Conservation (phyloP, 805 yeast genomes). For the Ogataea corticis region DNA sequence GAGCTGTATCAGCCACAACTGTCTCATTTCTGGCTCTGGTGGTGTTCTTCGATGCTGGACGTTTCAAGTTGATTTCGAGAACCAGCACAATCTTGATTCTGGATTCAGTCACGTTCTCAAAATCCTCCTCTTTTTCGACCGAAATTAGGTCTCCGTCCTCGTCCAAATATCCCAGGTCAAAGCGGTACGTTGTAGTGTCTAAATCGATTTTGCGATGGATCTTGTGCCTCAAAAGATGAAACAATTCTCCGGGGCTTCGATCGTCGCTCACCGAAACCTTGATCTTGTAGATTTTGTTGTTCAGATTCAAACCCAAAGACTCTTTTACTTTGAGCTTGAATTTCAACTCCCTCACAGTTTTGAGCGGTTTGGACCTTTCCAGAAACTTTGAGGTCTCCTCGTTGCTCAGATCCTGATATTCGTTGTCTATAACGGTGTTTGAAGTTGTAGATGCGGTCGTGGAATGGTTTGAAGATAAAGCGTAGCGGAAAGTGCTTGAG, state of each 20-base stretch:
- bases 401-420: not conserved
- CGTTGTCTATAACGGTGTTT: conserved; percentile 14
- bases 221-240: conserved; percentile 14
- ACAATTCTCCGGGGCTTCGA: conserved; percentile 8
- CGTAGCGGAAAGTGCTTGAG: conserved; percentile 11
- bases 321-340: conserved; percentile 25
- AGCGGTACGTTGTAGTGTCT: conserved; percentile 14
- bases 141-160: conserved; percentile 39
- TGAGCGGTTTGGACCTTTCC: conserved; percentile 2
- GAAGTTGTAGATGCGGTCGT: conserved; percentile 9
- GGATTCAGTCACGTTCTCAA: conserved; percentile 28
- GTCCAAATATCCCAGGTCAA: conserved; percentile 40
- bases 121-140: conserved; percentile 37
- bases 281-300: conserved; percentile 28
- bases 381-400: conserved; percentile 1
- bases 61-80: conserved; percentile 14
- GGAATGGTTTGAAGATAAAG: conserved; percentile 8
- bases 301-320: conserved; percentile 13
- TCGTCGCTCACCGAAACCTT: conserved; percentile 18
- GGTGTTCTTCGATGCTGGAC: not conserved
- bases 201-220: conserved; percentile 27
- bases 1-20: not conserved
- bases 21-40: not conserved
- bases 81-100: conserved; percentile 14
- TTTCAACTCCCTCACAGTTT: conserved; percentile 12